A percentile compares a stretch with the other conserved stretches of the same genome.
phyloP scores from a whole-genome alignment of 495 filamentous ascomycete species.

The Pseudomonodictys pantanalensis region DNA sequence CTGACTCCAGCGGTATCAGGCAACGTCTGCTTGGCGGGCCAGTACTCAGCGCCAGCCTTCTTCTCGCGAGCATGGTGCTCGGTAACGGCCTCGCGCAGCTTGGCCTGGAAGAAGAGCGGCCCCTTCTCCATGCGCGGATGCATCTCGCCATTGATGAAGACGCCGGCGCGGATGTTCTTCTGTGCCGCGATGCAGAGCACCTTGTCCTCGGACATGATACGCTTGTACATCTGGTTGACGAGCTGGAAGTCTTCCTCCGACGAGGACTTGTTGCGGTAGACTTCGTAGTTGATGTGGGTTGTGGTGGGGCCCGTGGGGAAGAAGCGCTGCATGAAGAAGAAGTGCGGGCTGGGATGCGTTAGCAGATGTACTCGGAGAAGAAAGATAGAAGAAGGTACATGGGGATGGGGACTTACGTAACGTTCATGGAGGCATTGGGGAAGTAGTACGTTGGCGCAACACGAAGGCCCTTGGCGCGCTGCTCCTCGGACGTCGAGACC shows the following conservation, averaged over 20 bases:
- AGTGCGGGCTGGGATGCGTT: constrained; percentile 40
- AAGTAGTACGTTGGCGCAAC: constrained; percentile 47
- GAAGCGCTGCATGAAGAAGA: constrained; percentile 51
- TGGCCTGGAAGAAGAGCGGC: constrained; percentile 39
- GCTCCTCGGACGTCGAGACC: constrained; percentile 42
- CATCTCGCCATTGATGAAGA: constrained; percentile 49
- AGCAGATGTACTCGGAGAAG: constrained; percentile 19
- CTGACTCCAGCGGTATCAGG: not conserved
- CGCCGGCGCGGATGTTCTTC: constrained; percentile 46
- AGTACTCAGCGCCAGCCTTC: constrained; percentile 44
- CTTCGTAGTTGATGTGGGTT: constrained; percentile 47
- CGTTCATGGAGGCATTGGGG: constrained; percentile 48
- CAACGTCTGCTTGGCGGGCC: constrained; percentile 42
- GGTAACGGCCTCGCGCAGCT: constrained; percentile 44
- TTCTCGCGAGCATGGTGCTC: constrained; percentile 46
- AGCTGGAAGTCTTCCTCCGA: not conserved
- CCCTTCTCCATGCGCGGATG: constrained; percentile 48
- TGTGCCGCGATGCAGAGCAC: constrained; percentile 34
- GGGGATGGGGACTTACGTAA: constrained; percentile 43
- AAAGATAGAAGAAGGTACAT: not conserved
- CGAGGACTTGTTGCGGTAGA: constrained; percentile 35
- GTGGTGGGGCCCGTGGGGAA: constrained; percentile 44
- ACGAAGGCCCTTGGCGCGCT: constrained; percentile 36
- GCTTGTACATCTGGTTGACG: not conserved
- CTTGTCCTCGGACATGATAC: not conserved